Conservation (phyloP, 441 rosid species). For the Geranium incanum region DNA sequence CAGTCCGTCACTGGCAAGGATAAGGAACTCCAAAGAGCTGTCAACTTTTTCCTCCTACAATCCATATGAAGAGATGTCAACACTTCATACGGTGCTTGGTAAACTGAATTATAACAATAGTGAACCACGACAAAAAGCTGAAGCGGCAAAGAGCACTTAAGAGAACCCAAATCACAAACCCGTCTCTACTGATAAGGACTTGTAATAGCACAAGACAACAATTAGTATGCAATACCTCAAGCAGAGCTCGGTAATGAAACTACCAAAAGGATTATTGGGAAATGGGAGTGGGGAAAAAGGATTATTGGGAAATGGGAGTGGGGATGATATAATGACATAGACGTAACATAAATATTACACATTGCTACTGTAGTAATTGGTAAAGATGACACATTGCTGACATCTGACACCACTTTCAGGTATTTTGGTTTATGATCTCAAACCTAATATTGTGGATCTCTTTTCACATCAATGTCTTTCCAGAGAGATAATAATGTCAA, state of each 20-base stretch:
- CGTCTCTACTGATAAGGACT: no score
- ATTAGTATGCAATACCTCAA: no score
- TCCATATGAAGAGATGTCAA: conserved; percentile 8
- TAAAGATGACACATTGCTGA: neutral
- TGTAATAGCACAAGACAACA: no score
- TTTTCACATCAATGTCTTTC: neutral
- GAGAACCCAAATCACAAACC: no score
- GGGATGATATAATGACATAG: neutral
- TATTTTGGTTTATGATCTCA: neutral
- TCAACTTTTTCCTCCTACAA: conserved; percentile 83
- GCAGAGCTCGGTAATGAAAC: neutral
- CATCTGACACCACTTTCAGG: neutral
- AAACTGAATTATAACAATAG: no score
- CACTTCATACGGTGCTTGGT: no score
- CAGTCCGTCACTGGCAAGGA: conserved; percentile 30
- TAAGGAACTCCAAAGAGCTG: conserved; percentile 85
- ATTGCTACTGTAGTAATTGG: neutral
- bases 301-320: neutral
- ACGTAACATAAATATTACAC: neutral
- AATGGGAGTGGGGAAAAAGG: no score
- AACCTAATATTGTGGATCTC: neutral
- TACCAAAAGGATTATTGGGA: no score
- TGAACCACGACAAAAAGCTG: no score
- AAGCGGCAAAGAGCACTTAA: no score
- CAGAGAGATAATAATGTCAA: neutral